phyloP scores from a whole-genome alignment of 805 yeast species.

The Scheffersomyces coipomensis region DNA sequence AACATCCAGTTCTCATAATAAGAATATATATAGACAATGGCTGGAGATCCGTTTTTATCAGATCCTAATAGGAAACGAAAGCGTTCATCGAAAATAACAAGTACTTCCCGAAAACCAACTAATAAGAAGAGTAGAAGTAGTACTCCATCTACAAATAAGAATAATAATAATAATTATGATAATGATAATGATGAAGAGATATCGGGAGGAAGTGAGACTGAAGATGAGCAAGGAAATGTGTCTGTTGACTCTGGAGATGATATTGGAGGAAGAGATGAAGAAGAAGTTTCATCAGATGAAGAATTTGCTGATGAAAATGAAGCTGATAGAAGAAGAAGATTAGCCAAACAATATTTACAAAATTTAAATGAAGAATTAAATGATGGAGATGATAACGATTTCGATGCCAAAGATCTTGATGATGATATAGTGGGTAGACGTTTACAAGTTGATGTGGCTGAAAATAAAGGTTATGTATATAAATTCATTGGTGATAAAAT shows the following conservation, averaged over 20 bases:
- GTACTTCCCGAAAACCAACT: constrained; percentile 15
- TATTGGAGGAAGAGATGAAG: constrained; percentile 43
- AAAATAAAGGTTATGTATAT: constrained; percentile 80
- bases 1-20: too few relatives aligned
- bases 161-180: constrained; percentile 12
- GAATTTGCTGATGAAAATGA: constrained; percentile 76
- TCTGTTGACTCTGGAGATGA: constrained; percentile 49
- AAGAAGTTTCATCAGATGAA: constrained; percentile 58
- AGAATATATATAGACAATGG: constrained; percentile 30
- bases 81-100: constrained; percentile 25
- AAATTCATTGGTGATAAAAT: constrained; percentile 59
- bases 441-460: constrained; percentile 85
- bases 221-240: constrained; percentile 56
- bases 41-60: constrained; percentile 60
- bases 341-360: constrained; percentile 89
- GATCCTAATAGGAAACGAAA: constrained; percentile 57
- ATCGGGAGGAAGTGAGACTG: constrained; percentile 50
- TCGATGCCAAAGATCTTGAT: constrained; percentile 90
- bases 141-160: constrained; percentile 10
- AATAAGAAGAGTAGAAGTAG: constrained; percentile 9
- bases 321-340: constrained; percentile 89
- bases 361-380: constrained; percentile 56
- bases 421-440: constrained; percentile 80
- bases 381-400: constrained; percentile 44
- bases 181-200: constrained; percentile 51